Evolutionary conservation across 352 stramenopile genomes (phyloP).

Genomic region (Albugo laibachii): DNA sequence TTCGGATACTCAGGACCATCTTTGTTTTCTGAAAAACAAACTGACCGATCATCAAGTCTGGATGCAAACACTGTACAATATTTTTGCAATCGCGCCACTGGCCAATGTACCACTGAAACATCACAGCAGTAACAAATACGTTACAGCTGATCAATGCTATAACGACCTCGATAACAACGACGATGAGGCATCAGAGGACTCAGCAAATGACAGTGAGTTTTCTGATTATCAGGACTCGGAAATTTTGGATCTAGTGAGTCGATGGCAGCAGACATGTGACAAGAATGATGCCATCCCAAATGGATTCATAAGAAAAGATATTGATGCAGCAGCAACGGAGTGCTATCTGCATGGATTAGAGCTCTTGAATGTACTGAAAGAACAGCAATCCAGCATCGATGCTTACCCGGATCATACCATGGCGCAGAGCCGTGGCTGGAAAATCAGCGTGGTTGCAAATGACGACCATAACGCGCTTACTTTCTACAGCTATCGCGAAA

Average conservation of each 20-base stretch:
- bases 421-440: slow-evolving; percentile 9
- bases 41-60: slow-evolving; percentile 26
- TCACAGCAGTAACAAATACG: slow-evolving; percentile 2
- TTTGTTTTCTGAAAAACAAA: slow-evolving; percentile 19
- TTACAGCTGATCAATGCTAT: slow-evolving; percentile 13
- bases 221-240: slow-evolving; percentile 14
- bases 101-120: slow-evolving; percentile 9
- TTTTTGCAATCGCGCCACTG: slow-evolving; percentile 31
- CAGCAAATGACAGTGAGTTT: slow-evolving; percentile 1
- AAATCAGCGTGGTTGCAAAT: slow-evolving; percentile 23
- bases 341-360: slow-evolving; percentile 6
- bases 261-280: slow-evolving; percentile 10
- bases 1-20: slow-evolving; percentile 6
- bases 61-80: slow-evolving; percentile 19
- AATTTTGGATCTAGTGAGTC: slow-evolving; percentile 12
- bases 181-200: no score
- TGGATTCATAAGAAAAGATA: no score
- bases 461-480: slow-evolving; percentile 16
- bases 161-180: slow-evolving; percentile 1
- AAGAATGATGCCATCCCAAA: no score
- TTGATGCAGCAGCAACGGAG: no score
- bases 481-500: slow-evolving; percentile 20
- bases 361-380: slow-evolving; percentile 13
- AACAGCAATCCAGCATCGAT: slow-evolving; percentile 10
- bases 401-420: no score